Base-by-base conservation (phyloP, 805 yeast genomes). In the Kodamaea laetipori region DNA sequence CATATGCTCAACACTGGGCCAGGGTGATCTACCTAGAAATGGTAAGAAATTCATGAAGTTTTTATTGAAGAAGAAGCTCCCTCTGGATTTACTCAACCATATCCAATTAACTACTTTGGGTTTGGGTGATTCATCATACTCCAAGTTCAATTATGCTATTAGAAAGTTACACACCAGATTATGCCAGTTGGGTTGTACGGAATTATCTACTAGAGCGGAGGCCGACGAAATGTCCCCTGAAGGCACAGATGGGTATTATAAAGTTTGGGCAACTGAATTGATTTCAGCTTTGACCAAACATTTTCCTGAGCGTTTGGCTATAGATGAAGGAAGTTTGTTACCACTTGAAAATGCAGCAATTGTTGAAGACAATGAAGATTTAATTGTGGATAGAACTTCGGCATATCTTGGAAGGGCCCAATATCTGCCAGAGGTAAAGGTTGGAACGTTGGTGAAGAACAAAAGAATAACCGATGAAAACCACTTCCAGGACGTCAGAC, bases 401-500 rank as follows among this genome's bases (percentile, higher is more conserved):
- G 12, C 36, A 47, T 45, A 54, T n/a, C 13, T 44, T 6, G 40
- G 56, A 0, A 41, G 61, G 34, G 42, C 36, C 2, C 30, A 13
- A 24, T 19, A 30, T 3, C 43, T 10, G 4, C 30, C 42, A 7
- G 44, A 30, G 13, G 44, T 65, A 26, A 31, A 39, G 36, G 63
- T 4, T 39, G 95, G 86, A 0, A 64, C 51, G 7, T 71, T 90
- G 5, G 44, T 49, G 0, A 35, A 48, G 1, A 88, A 88, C 55
- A 49, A 63, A 0, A 65, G 96, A 45, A 66, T 94, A 11, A 92
- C 98, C 0, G 61, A 77, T 0, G 47, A 51, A 0, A 82, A 79
- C 40, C 98, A 94, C 66, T 89, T 88, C 65, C 98, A 94, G 62
- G 98, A 94, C 59, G 95, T 92, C 1, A 72, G 97, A 28, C 80